A percentile compares a stretch with the other conserved stretches of the same genome.
Conservation (phyloP, 441 rosid genomes). For the Adansonia rubrostipa region DNA sequence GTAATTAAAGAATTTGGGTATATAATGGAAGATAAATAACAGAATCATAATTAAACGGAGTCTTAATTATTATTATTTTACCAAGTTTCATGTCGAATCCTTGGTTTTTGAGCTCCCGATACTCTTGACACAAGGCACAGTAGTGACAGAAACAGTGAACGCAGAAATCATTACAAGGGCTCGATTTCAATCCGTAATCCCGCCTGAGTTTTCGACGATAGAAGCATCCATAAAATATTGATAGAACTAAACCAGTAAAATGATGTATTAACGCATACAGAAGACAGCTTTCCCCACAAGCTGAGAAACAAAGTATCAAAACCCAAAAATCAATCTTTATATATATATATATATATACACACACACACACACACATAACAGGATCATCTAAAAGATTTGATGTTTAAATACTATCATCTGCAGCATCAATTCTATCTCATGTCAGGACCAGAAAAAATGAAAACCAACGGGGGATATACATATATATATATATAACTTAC, state of each 20-base stretch:
- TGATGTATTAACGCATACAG: slow-evolving; percentile 42
- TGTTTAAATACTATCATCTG: no score
- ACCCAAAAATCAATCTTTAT: no score
- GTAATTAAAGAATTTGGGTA: background rate
- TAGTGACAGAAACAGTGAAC: slow-evolving; percentile 55
- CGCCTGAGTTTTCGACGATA: slow-evolving; percentile 57
- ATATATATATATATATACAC: background rate
- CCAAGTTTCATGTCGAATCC: slow-evolving; percentile 43
- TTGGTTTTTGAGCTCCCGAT: slow-evolving; percentile 52
- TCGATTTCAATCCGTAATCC: slow-evolving; percentile 48
- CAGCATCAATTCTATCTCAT: no score
- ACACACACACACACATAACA: background rate
- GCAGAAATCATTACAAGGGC: slow-evolving; percentile 46
- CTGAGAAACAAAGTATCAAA: background rate
- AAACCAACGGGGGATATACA: background rate
- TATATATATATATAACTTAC: background rate
- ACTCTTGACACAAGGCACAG: slow-evolving; percentile 65
- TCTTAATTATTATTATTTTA: no score
- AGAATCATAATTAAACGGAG: no score
- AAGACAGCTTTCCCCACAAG: slow-evolving; percentile 46
- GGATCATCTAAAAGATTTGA: no score
- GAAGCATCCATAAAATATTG: slow-evolving; percentile 44
- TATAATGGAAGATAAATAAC: no score
- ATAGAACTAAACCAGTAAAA: slow-evolving; percentile 43
- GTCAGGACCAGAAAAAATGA: no score